Base-by-base conservation (phyloP, 2,329 filamentous ascomycete genomes). In the Colletotrichum truncatum region DNA sequence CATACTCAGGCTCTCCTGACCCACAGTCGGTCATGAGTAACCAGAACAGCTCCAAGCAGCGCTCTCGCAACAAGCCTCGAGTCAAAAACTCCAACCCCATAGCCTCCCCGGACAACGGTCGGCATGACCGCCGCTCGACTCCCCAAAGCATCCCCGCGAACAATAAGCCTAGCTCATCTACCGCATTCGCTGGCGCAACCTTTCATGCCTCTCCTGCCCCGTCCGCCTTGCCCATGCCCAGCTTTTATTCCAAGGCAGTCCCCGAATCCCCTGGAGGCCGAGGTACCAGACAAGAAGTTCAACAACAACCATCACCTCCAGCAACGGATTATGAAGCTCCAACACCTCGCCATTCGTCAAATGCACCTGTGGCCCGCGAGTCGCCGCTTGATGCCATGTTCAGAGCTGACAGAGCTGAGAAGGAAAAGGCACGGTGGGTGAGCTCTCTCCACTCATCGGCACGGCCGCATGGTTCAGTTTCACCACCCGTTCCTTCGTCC, bases 181-280 rank as follows among this genome's bases (percentile, higher is more conserved):
- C 88, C 65, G 89, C 91, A 46, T 99, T 97, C 79, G 96, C 96
- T 38, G 96, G 95, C 12, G 92, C 95, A 32, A 97, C 94, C 5
- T 99, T 98, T 77, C 94, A 98, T 77, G 93, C 94, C 39, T 98
- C 96, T 8, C 96, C 96, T 18, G 95, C 94, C 2, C 92, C 96
- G 1, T 97, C 94, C 8, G 90, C 93, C 23, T 84, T 99, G 30
- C 96, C 96, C 1, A 91, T 98, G 64, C 96, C 96, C 10, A 97
- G 91, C 73, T 97, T 98, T 76, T 87, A 84, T 32, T 91, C 91
- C 26, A 94, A 91, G 72, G 89, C 93, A 0, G 84, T 92, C 11
- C 89, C 90, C 4, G 90, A 91, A 62, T 90, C 89, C 4, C 87
- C 85, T 6, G 51, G 38, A 6, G 36, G 81, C 53, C 64, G 70